Conservation (phyloP, 2,329 filamentous ascomycete species). For the Colletotrichum incanum region DNA sequence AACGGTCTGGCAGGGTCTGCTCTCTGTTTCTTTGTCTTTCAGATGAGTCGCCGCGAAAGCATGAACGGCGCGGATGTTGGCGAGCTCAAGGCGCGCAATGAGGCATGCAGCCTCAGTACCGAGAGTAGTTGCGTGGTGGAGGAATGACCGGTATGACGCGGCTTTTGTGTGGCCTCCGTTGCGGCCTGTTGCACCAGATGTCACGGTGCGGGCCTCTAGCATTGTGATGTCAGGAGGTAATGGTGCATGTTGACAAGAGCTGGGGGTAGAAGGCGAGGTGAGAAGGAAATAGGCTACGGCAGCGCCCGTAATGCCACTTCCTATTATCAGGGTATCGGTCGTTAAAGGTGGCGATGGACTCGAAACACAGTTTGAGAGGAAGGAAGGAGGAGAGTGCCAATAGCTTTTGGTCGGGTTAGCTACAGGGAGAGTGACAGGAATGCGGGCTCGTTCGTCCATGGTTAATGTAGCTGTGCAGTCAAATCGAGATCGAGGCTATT, state of each 20-base stretch:
- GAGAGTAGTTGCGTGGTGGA: conserved; percentile 59
- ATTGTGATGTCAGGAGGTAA: conserved; percentile 55
- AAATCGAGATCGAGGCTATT: not conserved
- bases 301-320: conserved; percentile 69
- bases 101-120: conserved; percentile 65
- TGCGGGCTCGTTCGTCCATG: conserved; percentile 36
- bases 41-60: conserved; percentile 63
- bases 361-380: conserved; percentile 47
- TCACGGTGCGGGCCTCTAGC: conserved; percentile 65
- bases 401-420: conserved; percentile 61
- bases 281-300: conserved; percentile 54
- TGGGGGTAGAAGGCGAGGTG: conserved; percentile 30
- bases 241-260: conserved; percentile 16
- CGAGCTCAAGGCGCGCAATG: conserved; percentile 67
- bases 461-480: not conserved
- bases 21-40: conserved; percentile 59
- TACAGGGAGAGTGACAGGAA: conserved; percentile 52
- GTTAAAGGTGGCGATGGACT: conserved; percentile 51
- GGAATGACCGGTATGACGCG: conserved; percentile 65
- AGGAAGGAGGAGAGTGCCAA: conserved; percentile 61
- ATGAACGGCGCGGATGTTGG: conserved; percentile 70
- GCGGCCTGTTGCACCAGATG: conserved; percentile 68
- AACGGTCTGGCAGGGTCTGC: conserved; percentile 65
- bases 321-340: conserved; percentile 67
- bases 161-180: conserved; percentile 69